These are phyloP conservation scores for Penicillium sp. DNA, from an alignment of 2,329 filamentous ascomycete species.

Conservation along the genomic window DNA sequence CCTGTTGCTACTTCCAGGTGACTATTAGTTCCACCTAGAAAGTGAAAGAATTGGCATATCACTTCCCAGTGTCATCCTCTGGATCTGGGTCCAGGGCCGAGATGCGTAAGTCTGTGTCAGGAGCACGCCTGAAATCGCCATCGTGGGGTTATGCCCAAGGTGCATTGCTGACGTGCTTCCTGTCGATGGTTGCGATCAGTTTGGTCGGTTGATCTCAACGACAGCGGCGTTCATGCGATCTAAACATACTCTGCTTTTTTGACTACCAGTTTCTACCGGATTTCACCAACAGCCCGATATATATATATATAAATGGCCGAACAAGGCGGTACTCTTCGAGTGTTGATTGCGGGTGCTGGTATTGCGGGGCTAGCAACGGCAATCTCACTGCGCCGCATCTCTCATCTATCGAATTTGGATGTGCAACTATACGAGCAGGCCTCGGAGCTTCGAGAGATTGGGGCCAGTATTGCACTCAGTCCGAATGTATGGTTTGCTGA, in stretches of 20 bases:
- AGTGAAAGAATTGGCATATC: slow-evolving; percentile 22
- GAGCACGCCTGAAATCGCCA: slow-evolving; percentile 19
- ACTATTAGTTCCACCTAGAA: background rate
- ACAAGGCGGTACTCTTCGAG: slow-evolving; percentile 19
- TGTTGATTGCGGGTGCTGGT: slow-evolving; percentile 55
- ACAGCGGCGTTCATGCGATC: background rate
- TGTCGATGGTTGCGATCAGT: background rate
- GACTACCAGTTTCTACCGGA: background rate
- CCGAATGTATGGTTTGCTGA: slow-evolving; percentile 45
- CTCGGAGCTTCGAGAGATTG: slow-evolving; percentile 30
- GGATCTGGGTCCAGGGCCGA: background rate
- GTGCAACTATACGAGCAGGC: slow-evolving; percentile 56
- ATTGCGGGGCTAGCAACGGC: slow-evolving; percentile 54
- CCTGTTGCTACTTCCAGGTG: no score
- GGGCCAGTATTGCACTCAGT: slow-evolving; percentile 34
- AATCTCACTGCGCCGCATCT: slow-evolving; percentile 42
- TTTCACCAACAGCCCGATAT: no score
- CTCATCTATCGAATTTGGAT: slow-evolving; percentile 35
- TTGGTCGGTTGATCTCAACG: background rate
- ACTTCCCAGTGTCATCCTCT: background rate
- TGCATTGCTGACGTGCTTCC: slow-evolving; percentile 30
- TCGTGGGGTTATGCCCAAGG: slow-evolving; percentile 13
- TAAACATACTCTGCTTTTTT: background rate
- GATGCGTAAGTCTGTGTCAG: slow-evolving; percentile 13
- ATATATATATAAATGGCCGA: slow-evolving; percentile 1